These are phyloP conservation scores for Torulaspora pretoriensis DNA, from an alignment of 1,139 yeast genomes.

Conservation along the genomic window DNA sequence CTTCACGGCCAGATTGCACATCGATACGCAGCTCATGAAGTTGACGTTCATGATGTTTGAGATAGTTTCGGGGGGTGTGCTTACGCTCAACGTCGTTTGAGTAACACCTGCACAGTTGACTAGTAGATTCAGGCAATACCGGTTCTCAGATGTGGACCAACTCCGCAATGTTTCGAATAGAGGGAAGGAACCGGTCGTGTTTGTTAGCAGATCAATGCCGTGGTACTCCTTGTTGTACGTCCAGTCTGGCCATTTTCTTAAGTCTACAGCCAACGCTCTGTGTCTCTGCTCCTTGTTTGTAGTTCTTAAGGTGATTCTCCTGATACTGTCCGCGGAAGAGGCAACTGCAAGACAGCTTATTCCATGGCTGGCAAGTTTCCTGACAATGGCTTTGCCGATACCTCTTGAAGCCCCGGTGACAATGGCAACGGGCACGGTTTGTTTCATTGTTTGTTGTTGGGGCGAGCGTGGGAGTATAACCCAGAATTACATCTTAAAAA, in stretches of 20 bases:
- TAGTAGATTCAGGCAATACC: constrained; percentile 34
- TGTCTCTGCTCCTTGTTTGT: constrained; percentile 42
- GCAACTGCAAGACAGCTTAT: constrained; percentile 60
- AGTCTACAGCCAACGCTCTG: constrained; percentile 49
- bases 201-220: constrained; percentile 15
- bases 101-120: constrained; percentile 83
- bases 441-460: not conserved
- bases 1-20: constrained; percentile 47
- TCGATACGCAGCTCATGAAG: constrained; percentile 58
- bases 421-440: constrained; percentile 41
- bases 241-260: constrained; percentile 38
- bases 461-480: not conserved
- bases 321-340: constrained; percentile 40
- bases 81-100: constrained; percentile 52
- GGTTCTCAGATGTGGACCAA: constrained; percentile 6
- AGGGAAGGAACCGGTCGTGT: not conserved
- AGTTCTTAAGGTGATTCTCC: constrained; percentile 10
- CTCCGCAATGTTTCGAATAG: constrained; percentile 6
- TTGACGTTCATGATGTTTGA: constrained; percentile 54
- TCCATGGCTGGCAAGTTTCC: constrained; percentile 55
- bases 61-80: constrained; percentile 45
- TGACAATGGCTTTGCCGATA: constrained; percentile 66
- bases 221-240: constrained; percentile 10
- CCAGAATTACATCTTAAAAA: constrained; percentile 12
- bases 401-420: constrained; percentile 90